phyloP scores from a whole-genome alignment of 2,329 filamentous ascomycete genomes.

The Sporothrix mexicana region DNA sequence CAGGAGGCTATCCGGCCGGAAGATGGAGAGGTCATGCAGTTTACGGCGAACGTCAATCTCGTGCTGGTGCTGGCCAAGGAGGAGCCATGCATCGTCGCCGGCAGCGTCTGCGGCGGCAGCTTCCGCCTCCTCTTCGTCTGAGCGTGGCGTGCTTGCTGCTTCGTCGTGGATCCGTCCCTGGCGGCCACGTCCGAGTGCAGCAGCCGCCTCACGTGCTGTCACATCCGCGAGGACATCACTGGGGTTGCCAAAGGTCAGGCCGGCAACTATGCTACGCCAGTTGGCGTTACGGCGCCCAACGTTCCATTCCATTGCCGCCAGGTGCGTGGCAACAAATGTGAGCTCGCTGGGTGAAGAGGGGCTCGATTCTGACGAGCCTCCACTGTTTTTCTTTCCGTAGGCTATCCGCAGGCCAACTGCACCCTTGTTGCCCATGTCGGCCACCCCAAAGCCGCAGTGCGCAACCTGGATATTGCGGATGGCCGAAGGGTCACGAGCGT shows the following conservation, averaged over 20 bases:
- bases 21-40: constrained; percentile 69
- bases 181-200: constrained; percentile 25
- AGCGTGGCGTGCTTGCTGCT: constrained; percentile 37
- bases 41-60: constrained; percentile 37
- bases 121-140: constrained; percentile 48
- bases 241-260: constrained; percentile 74
- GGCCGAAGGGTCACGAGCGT: constrained; percentile 67
- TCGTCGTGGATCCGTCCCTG: constrained; percentile 36
- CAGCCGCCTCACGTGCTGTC: not conserved
- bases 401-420: constrained; percentile 79
- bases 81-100: constrained; percentile 47
- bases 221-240: constrained; percentile 44
- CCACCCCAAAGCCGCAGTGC: constrained; percentile 81
- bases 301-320: constrained; percentile 86
- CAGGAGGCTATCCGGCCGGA: constrained; percentile 74
- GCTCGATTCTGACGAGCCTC: constrained; percentile 42
- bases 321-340: constrained; percentile 86
- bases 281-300: constrained; percentile 79
- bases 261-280: constrained; percentile 82
- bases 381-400: constrained; percentile 54
- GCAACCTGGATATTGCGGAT: constrained; percentile 75
- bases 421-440: constrained; percentile 94
- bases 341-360: constrained; percentile 59
- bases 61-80: constrained; percentile 34
- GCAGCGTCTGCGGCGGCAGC: constrained; percentile 37